Base-by-base conservation (phyloP, 1,139 yeast genomes). In the Debaryomyces coudertii region DNA sequence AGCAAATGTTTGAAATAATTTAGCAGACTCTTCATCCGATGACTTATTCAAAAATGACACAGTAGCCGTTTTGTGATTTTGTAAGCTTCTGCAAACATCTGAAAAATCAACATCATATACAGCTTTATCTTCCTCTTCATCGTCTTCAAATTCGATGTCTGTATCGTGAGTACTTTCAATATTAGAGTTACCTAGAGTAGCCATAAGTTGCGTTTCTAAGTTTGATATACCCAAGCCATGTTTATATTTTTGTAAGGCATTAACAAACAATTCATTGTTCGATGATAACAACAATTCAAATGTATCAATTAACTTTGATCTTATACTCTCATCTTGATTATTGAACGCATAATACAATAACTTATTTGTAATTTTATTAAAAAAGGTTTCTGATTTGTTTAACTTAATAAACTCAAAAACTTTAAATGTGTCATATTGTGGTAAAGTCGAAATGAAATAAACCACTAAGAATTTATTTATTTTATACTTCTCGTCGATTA, bases 131-230 rank as follows among this genome's bases (percentile, higher is more conserved):
- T 52, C 48, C n/a, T 49, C 56, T 38, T 59, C 63, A 36, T 53
- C 61, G 4, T 53, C 60, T 36, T 58, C 62, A 39, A 54, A 56
- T 36, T 63, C 68, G n/a, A 55, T 54, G 36, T 58, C 65, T 22
- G 56, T 54, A 35, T 52, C 58, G 29, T 45, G 37, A 14, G 36
- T 59, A 31, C 61, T 54, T 16, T 63, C 65, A 25, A 14, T n/a
- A 27, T 28, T 28, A 15, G 64, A 47, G 6, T 46, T 48, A 4
- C 56, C 55, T 47, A 85, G 68, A 1, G 90, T 82, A 1, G 85
- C 73, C 68, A 87, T 86, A 43, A 88, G 69, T 48, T 77, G 73
- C 73, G 88, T 78, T 66, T 89, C 96, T 53, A 89, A 75, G 11
- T 79, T 74, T 33, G 79, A 79, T 16, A 85, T 53, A 28, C 73